A percentile compares a stretch with the other conserved stretches of the same genome.
phyloP scores from a whole-genome alignment of 2,329 filamentous ascomycete species.

The Fusarium camptoceras region DNA sequence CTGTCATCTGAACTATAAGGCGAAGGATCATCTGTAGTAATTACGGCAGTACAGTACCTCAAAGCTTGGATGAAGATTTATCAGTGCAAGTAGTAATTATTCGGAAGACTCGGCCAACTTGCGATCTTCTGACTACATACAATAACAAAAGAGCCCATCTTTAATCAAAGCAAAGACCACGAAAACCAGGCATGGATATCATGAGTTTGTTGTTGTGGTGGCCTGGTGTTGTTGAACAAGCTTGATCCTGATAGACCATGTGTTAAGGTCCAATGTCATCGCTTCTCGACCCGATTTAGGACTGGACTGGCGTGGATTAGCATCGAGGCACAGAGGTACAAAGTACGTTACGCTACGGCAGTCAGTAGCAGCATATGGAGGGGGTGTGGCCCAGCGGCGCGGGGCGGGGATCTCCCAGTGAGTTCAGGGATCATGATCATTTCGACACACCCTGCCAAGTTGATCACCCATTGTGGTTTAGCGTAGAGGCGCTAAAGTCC shows the following conservation, averaged over 20 bases:
- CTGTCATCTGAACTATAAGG: conserved; percentile 21
- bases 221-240: conserved; percentile 14
- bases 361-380: conserved; percentile 22
- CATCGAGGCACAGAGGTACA: neutral
- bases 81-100: neutral
- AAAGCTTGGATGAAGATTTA: neutral
- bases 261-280: conserved; percentile 8
- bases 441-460: neutral
- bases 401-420: conserved; percentile 36
- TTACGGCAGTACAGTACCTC: neutral
- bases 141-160: conserved; percentile 4
- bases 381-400: conserved; percentile 16
- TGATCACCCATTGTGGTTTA: conserved; percentile 9
- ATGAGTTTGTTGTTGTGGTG: neutral
- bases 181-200: conserved; percentile 21
- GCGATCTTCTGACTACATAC: neutral
- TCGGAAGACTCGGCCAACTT: neutral
- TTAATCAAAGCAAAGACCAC: conserved; percentile 29
- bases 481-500: neutral
- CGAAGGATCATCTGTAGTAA: conserved; percentile 7
- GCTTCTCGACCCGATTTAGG: conserved; percentile 12
- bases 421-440: conserved; percentile 1
- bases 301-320: conserved; percentile 11
- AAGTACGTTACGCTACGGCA: neutral
- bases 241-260: conserved; percentile 30